These are phyloP conservation scores for Buddleja alternifolia DNA, from an alignment of 257 asterid species.

Conservation along the genomic window DNA sequence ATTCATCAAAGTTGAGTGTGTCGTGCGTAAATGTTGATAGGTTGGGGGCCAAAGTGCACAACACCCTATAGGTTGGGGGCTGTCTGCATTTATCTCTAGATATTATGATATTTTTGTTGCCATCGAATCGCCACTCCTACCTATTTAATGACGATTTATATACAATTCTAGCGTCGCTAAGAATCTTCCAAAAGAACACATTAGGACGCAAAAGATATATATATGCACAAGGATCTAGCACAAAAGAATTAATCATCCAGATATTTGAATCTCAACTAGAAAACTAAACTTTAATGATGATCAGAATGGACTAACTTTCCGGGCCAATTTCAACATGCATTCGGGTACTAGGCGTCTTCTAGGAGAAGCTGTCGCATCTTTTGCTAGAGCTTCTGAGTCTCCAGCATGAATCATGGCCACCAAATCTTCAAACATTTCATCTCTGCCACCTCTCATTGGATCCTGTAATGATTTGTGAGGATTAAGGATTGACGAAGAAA, in stretches of 20 bases:
- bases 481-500: constrained; percentile 10
- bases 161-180: no score
- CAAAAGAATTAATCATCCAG: not conserved
- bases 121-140: no score
- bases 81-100: no score
- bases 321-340: constrained; percentile 77
- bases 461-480: constrained; percentile 52
- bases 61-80: no score
- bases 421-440: constrained; percentile 76
- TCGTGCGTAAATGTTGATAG: no score
- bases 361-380: constrained; percentile 60
- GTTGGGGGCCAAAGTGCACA: no score
- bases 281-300: constrained; percentile 2
- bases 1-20: no score
- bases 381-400: constrained; percentile 67
- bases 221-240: not conserved
- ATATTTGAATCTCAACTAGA: not conserved
- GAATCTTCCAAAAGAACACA: no score
- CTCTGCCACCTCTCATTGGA: constrained; percentile 97
- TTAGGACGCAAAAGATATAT: no score
- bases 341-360: constrained; percentile 92
- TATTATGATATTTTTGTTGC: no score
- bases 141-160: no score
- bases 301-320: constrained; percentile 75
- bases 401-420: constrained; percentile 67